Evolutionary conservation across 2,329 filamentous ascomycete species (phyloP), one percentile per base, ranked within the genome.

Genomic region (Fusarium liriodendri): DNA sequence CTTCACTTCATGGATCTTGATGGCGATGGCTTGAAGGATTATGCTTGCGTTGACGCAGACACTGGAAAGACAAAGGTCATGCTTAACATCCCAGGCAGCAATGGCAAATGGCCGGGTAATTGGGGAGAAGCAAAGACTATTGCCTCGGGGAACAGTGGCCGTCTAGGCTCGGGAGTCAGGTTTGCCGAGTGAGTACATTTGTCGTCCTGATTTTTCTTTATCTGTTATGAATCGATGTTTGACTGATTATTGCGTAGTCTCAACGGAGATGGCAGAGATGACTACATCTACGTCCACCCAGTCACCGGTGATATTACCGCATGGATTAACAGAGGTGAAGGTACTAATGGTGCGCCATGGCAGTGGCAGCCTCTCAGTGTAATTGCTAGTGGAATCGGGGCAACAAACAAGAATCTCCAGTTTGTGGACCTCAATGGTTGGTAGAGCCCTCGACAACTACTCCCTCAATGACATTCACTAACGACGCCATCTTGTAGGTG

Each of bases 221-320:
- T 33, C 13, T 14, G 13, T 29, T n/a, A n/a, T n/a, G n/a, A n/a
- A n/a, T n/a, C n/a, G n/a, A n/a, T n/a, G n/a, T n/a, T n/a, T 29
- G 45, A 7, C 45, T 50, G 22, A 50, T 25, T n/a, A 11, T 38
- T 50, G 22, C 6, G 16, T 29, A 68, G 66, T 10, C 57, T 68
- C 32, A 64, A 68, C 27, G 54, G 66, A 1, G 66, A 68, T 47
- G 66, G 66, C 7, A 32, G 54, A 22, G 66, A 64, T 40, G 66
- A 68, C 54, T 68, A 64, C 10, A 55, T 64, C 5, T 68, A 45
- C 13, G 27, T 64, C 18, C 38, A 64, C 11, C 47, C 45, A 6
- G 35, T 54, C 22, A 66, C 33, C 2, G 64, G 64, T 20, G 58
- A 62, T 9, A 20, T 66, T 6, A 35, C 11, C 18, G 64, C 18